Percentiles rank a stretch among this genome's conserved stretches.
Conservation (phyloP, 345 rosid species). For the Murraya paniculata region DNA sequence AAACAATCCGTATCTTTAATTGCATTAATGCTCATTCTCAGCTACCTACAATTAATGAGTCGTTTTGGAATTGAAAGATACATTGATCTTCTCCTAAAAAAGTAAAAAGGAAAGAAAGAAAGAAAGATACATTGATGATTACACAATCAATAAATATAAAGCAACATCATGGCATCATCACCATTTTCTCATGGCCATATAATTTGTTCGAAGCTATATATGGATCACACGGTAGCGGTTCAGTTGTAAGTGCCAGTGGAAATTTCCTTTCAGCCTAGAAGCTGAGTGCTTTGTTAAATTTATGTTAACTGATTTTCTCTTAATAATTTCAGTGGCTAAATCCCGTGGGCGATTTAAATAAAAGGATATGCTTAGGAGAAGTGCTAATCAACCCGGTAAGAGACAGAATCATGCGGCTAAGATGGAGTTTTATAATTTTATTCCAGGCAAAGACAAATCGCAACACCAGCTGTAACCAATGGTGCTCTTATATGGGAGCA, state of each 20-base stretch:
- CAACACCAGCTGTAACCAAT: conserved; percentile 40
- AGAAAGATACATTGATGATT: too few species aligned
- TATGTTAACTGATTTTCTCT: background rate
- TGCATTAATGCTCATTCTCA: too few species aligned
- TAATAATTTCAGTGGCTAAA: conserved; percentile 37
- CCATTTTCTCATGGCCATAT: background rate
- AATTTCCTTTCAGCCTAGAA: background rate
- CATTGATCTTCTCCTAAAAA: too few species aligned
- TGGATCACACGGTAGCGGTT: background rate
- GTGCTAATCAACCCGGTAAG: conserved; percentile 22
- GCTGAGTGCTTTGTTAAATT: background rate
- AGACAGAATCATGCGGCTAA: conserved; percentile 22
- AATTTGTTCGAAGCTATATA: background rate
- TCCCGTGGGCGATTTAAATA: conserved; percentile 37
- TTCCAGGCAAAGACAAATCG: conserved; percentile 45
- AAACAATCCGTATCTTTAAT: too few species aligned
- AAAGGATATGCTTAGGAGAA: conserved; percentile 30
- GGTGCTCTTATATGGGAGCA: conserved; percentile 18
- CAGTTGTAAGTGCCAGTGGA: background rate
- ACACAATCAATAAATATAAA: too few species aligned
- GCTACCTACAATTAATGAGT: too few species aligned
- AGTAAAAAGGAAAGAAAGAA: too few species aligned
- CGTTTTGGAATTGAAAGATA: too few species aligned
- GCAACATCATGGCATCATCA: conserved; percentile 1
- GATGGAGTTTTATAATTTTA: conserved; percentile 39